Conservation (phyloP, 192 early-diverging fungal genomes). For the Backusella macrospora region DNA sequence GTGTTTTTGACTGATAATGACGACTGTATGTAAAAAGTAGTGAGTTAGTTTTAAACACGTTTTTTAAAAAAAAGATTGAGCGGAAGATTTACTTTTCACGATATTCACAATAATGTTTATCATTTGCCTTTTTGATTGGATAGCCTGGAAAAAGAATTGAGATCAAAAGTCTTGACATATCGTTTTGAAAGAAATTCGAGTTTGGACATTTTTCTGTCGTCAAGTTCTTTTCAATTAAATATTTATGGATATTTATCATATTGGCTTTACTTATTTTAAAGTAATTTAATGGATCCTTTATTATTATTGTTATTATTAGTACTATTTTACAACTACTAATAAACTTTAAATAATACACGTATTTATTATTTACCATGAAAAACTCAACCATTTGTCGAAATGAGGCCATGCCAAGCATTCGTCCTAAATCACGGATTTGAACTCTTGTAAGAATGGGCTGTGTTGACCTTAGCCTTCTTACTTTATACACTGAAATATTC, state of each 20-base stretch:
- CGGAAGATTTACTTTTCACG: neutral
- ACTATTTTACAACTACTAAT: neutral
- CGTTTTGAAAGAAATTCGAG: neutral
- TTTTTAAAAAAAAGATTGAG: too few relatives aligned
- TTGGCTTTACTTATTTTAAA: slow-evolving; percentile 18
- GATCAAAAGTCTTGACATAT: slow-evolving; percentile 19
- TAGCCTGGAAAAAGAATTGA: slow-evolving; percentile 23
- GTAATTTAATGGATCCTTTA: slow-evolving; percentile 18
- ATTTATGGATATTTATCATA: slow-evolving; percentile 12
- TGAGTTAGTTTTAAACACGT: neutral
- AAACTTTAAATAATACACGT: neutral
- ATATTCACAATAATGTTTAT: slow-evolving; percentile 11
- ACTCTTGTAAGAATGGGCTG: slow-evolving; percentile 17
- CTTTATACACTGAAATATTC: slow-evolving; percentile 16
- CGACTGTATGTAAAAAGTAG: neutral
- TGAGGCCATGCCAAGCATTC: neutral
- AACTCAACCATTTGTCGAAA: slow-evolving; percentile 21
- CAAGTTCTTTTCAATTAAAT: slow-evolving; percentile 9
- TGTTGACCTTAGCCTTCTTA: slow-evolving; percentile 17
- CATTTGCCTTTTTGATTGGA: slow-evolving; percentile 17
- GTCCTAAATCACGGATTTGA: slow-evolving; percentile 19
- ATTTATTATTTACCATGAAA: slow-evolving; percentile 10
- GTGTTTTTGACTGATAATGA: neutral
- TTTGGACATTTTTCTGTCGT: neutral
- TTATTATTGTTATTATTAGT: too few relatives aligned